These are phyloP conservation scores for Plasmodium malariae DNA, from an alignment of 169 alveolate species.

Conservation along the genomic window DNA sequence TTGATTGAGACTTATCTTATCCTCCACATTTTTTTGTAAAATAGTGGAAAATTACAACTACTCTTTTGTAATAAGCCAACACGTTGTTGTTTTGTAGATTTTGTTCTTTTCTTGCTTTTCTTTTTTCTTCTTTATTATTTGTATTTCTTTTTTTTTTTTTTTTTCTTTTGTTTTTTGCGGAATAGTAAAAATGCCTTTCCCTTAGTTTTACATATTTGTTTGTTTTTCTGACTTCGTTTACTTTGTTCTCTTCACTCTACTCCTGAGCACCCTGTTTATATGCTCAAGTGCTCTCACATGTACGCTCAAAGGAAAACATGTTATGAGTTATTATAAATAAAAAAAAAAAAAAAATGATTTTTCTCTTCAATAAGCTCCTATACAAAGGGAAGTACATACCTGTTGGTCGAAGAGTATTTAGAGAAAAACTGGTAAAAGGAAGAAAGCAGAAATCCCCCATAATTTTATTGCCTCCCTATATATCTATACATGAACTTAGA, in stretches of 20 bases:
- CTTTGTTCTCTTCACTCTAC: too few relatives aligned
- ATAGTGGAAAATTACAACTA: too few relatives aligned
- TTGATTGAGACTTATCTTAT: too few relatives aligned
- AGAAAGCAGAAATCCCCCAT: constrained; percentile 85
- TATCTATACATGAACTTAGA: constrained; percentile 84
- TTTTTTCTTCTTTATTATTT: not conserved
- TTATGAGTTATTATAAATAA: too few relatives aligned
- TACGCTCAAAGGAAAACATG: not conserved
- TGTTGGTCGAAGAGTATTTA: constrained; percentile 82
- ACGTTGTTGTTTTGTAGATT: too few relatives aligned
- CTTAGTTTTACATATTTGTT: constrained; percentile 13
- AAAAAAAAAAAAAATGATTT: constrained; percentile 36
- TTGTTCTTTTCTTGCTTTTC: too few relatives aligned
- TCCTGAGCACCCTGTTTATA: too few relatives aligned
- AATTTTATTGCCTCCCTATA: constrained; percentile 84
- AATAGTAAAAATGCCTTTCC: constrained; percentile 6
- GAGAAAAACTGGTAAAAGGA: constrained; percentile 82
- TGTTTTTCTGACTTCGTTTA: not conserved
- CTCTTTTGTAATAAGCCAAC: too few relatives aligned
- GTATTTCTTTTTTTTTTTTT: not conserved
- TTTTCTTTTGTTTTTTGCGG: not conserved
- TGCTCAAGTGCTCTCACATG: too few relatives aligned
- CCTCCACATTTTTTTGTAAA: too few relatives aligned
- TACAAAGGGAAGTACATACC: constrained; percentile 84
- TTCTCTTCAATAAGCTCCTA: constrained; percentile 17